Percentiles rank a stretch among this genome's conserved stretches.
Conservation (phyloP, 768 basidiomycete species). For the Leccinum broughii region DNA sequence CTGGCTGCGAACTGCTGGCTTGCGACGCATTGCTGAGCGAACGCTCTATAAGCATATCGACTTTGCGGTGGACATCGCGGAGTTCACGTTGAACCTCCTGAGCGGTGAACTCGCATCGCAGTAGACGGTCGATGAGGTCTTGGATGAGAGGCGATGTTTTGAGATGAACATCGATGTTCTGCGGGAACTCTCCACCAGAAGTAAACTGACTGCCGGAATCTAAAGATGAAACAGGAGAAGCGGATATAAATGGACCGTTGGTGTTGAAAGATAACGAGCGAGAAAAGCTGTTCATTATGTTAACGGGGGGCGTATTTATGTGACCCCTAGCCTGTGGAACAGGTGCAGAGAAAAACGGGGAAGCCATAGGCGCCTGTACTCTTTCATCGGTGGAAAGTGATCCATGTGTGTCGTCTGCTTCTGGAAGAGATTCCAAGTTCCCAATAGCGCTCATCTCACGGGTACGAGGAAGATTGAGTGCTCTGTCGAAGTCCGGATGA, state of each 20-base stretch:
- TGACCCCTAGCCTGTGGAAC: slow-evolving; percentile 41
- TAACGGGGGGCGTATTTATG: slow-evolving; percentile 49
- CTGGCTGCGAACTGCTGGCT: slow-evolving; percentile 48
- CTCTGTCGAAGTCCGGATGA: slow-evolving; percentile 47
- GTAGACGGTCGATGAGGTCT: slow-evolving; percentile 73
- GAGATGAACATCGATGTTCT: slow-evolving; percentile 69
- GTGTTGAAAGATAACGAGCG: slow-evolving; percentile 45
- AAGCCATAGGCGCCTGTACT: slow-evolving; percentile 25
- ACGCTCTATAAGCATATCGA: slow-evolving; percentile 73
- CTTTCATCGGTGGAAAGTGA: slow-evolving; percentile 31
- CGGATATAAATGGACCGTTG: slow-evolving; percentile 52
- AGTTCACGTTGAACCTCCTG: slow-evolving; percentile 76
- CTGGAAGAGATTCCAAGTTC: slow-evolving; percentile 53
- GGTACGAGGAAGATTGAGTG: slow-evolving; percentile 41
- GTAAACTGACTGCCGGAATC: slow-evolving; percentile 70
- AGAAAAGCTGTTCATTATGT: slow-evolving; percentile 33
- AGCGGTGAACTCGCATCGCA: slow-evolving; percentile 66
- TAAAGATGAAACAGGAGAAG: slow-evolving; percentile 77
- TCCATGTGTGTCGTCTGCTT: slow-evolving; percentile 53
- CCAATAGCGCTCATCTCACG: slow-evolving; percentile 53
- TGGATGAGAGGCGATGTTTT: slow-evolving; percentile 73
- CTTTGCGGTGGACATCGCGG: slow-evolving; percentile 72
- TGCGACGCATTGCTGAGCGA: slow-evolving; percentile 39
- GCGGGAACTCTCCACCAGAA: slow-evolving; percentile 45
- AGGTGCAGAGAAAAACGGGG: slow-evolving; percentile 42